phyloP scores from a whole-genome alignment of 805 yeast genomes.

The Cyberlindnera sargentensis region DNA sequence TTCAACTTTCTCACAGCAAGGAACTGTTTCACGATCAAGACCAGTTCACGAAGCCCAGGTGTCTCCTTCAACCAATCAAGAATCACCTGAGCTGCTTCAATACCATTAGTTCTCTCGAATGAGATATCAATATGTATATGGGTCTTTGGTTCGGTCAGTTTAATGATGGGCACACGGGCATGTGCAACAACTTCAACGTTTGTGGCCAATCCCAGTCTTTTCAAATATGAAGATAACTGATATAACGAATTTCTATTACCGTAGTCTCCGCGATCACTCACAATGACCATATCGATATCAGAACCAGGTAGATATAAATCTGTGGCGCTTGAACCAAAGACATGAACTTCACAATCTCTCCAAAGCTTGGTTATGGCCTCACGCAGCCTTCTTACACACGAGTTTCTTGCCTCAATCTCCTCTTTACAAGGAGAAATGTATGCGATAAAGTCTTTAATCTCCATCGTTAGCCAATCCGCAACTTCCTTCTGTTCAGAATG shows the following conservation, averaged over 20 bases:
- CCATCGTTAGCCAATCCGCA: slow-evolving; percentile 81
- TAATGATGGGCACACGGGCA: slow-evolving; percentile 92
- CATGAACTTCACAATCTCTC: slow-evolving; percentile 74
- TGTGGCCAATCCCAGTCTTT: slow-evolving; percentile 54
- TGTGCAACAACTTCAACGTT: slow-evolving; percentile 80
- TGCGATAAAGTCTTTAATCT: slow-evolving; percentile 75
- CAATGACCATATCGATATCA: slow-evolving; percentile 89
- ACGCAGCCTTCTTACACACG: slow-evolving; percentile 54
- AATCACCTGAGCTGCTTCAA: slow-evolving; percentile 74
- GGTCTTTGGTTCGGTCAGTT: slow-evolving; percentile 69
- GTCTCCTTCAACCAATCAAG: slow-evolving; percentile 64
- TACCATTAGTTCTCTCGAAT: slow-evolving; percentile 77
- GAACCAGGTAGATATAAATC: slow-evolving; percentile 91
- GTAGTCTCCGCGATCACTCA: slow-evolving; percentile 50
- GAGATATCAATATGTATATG: slow-evolving; percentile 82
- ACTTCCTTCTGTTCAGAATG: slow-evolving; percentile 72
- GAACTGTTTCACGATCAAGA: slow-evolving; percentile 78
- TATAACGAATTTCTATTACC: slow-evolving; percentile 63
- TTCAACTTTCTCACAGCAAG: slow-evolving; percentile 69
- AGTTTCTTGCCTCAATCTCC: slow-evolving; percentile 64
- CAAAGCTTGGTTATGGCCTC: slow-evolving; percentile 48
- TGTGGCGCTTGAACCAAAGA: slow-evolving; percentile 93
- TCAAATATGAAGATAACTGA: slow-evolving; percentile 63
- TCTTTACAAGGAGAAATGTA: slow-evolving; percentile 78
- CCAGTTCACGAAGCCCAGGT: slow-evolving; percentile 79